Percentiles rank a stretch among this genome's conserved stretches.
Conservation (phyloP, 2,329 filamentous ascomycete genomes). For the Fonsecaea monophora region DNA sequence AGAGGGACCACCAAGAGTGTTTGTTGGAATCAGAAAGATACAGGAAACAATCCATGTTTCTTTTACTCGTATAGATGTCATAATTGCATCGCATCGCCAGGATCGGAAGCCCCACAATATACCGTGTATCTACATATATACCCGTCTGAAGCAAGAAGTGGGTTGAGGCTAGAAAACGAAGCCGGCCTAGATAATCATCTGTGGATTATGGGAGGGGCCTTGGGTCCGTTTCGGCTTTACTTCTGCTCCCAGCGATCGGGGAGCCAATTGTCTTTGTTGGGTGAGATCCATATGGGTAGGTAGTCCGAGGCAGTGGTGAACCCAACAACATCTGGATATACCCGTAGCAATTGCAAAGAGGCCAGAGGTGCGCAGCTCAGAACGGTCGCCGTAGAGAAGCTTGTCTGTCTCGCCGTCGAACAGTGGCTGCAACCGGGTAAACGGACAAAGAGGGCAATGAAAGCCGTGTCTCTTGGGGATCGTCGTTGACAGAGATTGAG, state of each 20-base stretch:
- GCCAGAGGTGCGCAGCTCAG: not conserved
- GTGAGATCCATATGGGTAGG: no score
- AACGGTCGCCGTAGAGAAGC: not conserved
- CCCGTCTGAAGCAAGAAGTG: not conserved
- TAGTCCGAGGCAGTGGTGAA: no score
- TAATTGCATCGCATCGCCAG: not conserved
- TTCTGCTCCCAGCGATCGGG: not conserved
- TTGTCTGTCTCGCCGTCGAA: not conserved
- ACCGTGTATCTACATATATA: not conserved
- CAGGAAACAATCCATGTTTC: not conserved
- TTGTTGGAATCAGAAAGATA: not conserved
- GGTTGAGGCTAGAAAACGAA: conserved; percentile 1
- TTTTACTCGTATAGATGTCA: conserved; percentile 7
- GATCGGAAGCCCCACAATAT: not conserved
- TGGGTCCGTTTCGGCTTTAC: not conserved
- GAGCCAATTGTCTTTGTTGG: not conserved
- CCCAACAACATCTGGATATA: no score
- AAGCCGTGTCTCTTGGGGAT: not conserved
- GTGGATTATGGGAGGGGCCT: not conserved
- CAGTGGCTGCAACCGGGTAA: not conserved
- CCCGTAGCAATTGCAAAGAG: not conserved
- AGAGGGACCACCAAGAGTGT: not conserved
- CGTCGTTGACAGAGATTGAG: not conserved
- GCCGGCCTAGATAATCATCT: conserved; percentile 3
- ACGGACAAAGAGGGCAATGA: not conserved